Evolutionary conservation across 1,284 basidiomycete species (phyloP), one percentile per base, ranked within the genome.

Genomic region (Sanghuangporus sanghuang): DNA sequence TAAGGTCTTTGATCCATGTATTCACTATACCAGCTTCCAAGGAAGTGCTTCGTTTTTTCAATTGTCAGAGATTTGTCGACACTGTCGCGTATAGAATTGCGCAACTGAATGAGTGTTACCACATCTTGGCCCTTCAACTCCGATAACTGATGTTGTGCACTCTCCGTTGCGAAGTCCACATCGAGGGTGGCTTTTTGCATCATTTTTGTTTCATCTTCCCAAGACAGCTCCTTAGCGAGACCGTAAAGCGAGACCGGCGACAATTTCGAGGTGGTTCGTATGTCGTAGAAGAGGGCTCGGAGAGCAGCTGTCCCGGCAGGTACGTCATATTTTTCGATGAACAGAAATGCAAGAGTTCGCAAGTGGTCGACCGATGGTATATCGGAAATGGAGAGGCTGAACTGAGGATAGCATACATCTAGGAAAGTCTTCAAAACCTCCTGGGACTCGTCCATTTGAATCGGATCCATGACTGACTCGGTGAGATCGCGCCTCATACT

Each of bases 251-350:
- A 35, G 3, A 53, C 16, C 9, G 52, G 52, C 11, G 52, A 35
- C 2, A 53, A 7, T 49, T n/a, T 23, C 21, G 48, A 49, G 11
- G 54, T 8, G 35, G 11, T 14, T 11, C 54, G 57, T 16, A 42
- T 3, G 7, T 58, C 57, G 42, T 48, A 46, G 16, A 46, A 32
- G 8, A 58, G n/a, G 35, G 57, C 7, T 14, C 57, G 36, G 7
- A 62, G 18, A 12, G 57, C 23, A 9, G 42, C 7, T 3, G 58
- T 16, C 3, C 42, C 59, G 7, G 53, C 55, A 16, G 53, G 50
- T 21, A 65, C 39, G 23, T 65, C 59, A 49, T 57, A 65, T 49
- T 65, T 65, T 35, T 62, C 64, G 55, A 40, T 9, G 23, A 57
- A 57, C 16, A 46, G 27, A 9, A 58, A 40, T 32, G 36, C 57